phyloP scores from a whole-genome alignment of 1,139 yeast species.

The Sugiyamaella castrensis region DNA sequence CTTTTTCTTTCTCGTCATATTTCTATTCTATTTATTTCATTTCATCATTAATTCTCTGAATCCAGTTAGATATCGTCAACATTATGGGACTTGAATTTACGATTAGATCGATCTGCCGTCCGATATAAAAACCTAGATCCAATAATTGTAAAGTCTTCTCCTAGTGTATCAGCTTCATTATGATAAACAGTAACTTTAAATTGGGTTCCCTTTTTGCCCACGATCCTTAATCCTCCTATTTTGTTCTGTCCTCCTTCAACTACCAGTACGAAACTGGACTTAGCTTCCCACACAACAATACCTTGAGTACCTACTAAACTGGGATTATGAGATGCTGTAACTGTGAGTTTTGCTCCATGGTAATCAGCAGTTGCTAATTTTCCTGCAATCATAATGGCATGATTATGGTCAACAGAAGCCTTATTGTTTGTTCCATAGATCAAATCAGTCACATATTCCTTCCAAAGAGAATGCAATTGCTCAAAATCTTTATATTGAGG shows the following conservation, averaged over 20 bases:
- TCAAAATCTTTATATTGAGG: conserved; percentile 48
- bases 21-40: too few species aligned
- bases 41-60: conserved; percentile 2
- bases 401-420: not conserved
- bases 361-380: conserved; percentile 78
- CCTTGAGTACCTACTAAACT: conserved; percentile 67
- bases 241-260: conserved; percentile 6
- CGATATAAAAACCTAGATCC: conserved; percentile 80
- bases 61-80: conserved; percentile 52
- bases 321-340: conserved; percentile 55
- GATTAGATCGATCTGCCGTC: conserved; percentile 76
- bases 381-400: conserved; percentile 23
- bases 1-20: conserved; percentile 1
- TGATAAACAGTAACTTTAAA: conserved; percentile 53
- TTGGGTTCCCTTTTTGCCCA: conserved; percentile 57
- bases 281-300: conserved; percentile 84
- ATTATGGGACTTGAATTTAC: conserved; percentile 77
- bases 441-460: conserved; percentile 54
- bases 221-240: conserved; percentile 25
- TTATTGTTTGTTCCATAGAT: conserved; percentile 31
- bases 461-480: conserved; percentile 60
- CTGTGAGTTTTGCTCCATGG: conserved; percentile 70
- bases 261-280: conserved; percentile 66
- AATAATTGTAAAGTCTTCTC: conserved; percentile 53
- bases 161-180: conserved; percentile 28